phyloP scores from a whole-genome alignment of 306 rosid genomes.

The Prunus mongolica region DNA sequence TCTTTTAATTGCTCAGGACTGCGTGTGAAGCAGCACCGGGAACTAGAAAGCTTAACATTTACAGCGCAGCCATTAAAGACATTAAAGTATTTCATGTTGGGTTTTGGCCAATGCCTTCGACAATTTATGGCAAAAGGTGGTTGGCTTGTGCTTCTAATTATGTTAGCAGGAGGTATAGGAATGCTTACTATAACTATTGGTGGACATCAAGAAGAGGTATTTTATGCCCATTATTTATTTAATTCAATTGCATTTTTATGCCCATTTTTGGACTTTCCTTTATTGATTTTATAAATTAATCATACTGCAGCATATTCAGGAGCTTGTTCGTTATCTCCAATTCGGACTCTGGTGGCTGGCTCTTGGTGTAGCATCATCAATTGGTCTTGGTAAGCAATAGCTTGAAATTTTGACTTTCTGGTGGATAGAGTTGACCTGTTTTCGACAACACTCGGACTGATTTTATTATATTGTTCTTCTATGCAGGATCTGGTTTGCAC shows the following conservation, averaged over 20 bases:
- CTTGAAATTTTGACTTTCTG: neutral
- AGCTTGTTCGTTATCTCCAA: conserved; percentile 3
- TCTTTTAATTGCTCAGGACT: neutral
- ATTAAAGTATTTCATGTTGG: conserved; percentile 1
- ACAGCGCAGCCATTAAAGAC: conserved; percentile 10
- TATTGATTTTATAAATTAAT: neutral
- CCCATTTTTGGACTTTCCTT: neutral
- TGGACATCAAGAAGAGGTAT: conserved; percentile 1
- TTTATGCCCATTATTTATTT: neutral
- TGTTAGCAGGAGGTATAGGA: conserved; percentile 11
- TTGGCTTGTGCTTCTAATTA: conserved; percentile 9
- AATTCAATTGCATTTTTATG: neutral
- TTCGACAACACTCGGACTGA: neutral
- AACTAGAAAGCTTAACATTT: neutral
- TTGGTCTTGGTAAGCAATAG: conserved; percentile 14
- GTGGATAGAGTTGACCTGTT: neutral
- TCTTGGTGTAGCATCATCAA: conserved; percentile 17
- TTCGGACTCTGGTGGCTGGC: conserved; percentile 18
- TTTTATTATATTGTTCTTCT: neutral
- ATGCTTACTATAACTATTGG: neutral
- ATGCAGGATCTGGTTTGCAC: conserved; percentile 19
- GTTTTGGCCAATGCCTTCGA: neutral
- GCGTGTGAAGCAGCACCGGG: conserved; percentile 12
- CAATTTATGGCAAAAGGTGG: conserved; percentile 1
- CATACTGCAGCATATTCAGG: conserved; percentile 1